Evolutionary conservation across 345 rosid genomes (phyloP).

Genomic region (Mercurialis annua): DNA sequence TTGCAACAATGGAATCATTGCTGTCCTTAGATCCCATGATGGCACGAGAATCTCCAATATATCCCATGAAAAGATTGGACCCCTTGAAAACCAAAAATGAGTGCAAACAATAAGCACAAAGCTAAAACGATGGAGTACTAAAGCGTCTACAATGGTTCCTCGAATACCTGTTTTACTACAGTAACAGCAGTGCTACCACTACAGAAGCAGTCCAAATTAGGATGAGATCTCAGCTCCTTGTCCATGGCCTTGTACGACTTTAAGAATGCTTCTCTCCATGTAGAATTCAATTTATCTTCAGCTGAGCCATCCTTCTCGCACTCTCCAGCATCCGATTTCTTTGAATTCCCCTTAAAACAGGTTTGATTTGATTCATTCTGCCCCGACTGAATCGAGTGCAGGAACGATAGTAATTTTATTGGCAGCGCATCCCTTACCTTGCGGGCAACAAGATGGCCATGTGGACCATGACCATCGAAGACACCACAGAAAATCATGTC

Average conservation of each 20-base stretch:
- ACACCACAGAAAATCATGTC: constrained; percentile 92
- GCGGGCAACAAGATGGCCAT: constrained; percentile 96
- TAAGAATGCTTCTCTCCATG: constrained; percentile 87
- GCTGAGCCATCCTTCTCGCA: constrained; percentile 43
- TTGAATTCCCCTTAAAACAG: constrained; percentile 48
- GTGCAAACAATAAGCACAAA: constrained; percentile 14
- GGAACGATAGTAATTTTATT: constrained; percentile 58
- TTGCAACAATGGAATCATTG: constrained; percentile 72
- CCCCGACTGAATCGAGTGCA: constrained; percentile 51
- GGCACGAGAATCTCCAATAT: constrained; percentile 98
- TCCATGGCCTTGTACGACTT: constrained; percentile 96
- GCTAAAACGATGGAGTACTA: constrained; percentile 3
- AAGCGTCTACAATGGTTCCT: constrained; percentile 1
- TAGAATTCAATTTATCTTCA: constrained; percentile 49
- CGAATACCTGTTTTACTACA: constrained; percentile 75
- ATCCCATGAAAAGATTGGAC: constrained; percentile 84
- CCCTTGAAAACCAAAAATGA: constrained; percentile 53
- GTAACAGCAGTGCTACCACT: constrained; percentile 98
- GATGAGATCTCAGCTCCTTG: constrained; percentile 90
- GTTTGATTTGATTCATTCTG: constrained; percentile 44
- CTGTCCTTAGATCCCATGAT: constrained; percentile 84
- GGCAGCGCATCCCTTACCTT: constrained; percentile 95
- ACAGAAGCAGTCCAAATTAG: constrained; percentile 95
- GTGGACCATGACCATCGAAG: constrained; percentile 99
- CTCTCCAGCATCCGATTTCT: constrained; percentile 48